These are phyloP conservation scores for Uromyces viciae-fabae DNA, from an alignment of 1,284 basidiomycete species.

Conservation along the genomic window DNA sequence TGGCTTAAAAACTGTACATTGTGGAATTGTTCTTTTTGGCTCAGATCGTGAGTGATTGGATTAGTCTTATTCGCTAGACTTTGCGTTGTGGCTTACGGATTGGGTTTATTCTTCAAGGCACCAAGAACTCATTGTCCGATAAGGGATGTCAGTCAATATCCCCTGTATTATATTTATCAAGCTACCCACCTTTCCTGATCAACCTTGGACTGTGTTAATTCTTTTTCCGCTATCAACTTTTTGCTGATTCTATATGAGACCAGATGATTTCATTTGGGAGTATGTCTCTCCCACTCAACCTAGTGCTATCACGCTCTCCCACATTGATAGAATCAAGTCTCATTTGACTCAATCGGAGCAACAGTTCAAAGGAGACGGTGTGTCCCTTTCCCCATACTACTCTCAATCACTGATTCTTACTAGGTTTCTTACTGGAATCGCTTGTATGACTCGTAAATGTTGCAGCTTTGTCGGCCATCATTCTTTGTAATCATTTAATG, in stretches of 20 bases:
- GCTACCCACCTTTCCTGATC: neutral
- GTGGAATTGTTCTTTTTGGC: conserved; percentile 42
- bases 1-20: conserved; percentile 40
- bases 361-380: conserved; percentile 32
- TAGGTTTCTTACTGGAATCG: neutral
- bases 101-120: neutral
- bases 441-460: neutral
- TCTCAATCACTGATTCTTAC: neutral
- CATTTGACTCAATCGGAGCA: neutral
- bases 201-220: too few relatives aligned
- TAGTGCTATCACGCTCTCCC: conserved; percentile 4
- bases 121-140: conserved; percentile 18
- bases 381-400: neutral
- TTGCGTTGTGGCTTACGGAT: neutral
- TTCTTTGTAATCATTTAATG: conserved; percentile 34
- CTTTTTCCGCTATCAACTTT: neutral
- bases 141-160: conserved; percentile 30
- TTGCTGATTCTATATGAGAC: neutral
- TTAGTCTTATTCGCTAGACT: neutral
- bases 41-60: conserved; percentile 11
- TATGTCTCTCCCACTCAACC: conserved; percentile 18
- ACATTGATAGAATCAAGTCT: neutral
- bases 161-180: neutral
- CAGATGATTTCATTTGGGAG: conserved; percentile 37
- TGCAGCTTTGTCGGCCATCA: conserved; percentile 36